Evolutionary conservation across 1,139 yeast genomes (phyloP), one percentile per base, ranked within the genome.

Genomic region (Geotrichum bryndzae): DNA sequence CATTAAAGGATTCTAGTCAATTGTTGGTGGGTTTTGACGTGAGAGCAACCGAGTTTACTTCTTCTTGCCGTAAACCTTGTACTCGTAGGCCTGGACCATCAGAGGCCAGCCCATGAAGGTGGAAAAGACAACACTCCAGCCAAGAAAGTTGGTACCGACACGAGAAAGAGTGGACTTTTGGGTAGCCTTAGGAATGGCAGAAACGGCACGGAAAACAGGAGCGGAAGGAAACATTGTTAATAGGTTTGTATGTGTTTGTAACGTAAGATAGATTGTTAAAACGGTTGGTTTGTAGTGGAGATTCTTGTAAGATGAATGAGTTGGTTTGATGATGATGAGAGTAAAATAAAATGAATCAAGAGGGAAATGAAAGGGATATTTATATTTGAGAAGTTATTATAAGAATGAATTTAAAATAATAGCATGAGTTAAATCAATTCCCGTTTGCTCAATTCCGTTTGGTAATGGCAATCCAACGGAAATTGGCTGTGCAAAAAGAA

Each of bases 51-150:
- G 15, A 10, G 15, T 10, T 35, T 35, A 6, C 13, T 11, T 11
- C 13, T 10, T 22, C 48, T 56, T 22, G 53, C 48, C 13, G 54
- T 35, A 18, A 33, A 31, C 58, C 54, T 56, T 56, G 58, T n/a
- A 15, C 51, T 53, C 38, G 27, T 51, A 51, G 15, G 27, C 22
- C 29, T 29, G 51, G 27, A 59, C 41, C n/a, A 45, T 35, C 27
- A 59, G 3, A 54, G 61, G 61, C 61, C 61, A 59, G 48, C 61
- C 61, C 56, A 59, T 22, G 58, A 54, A 59, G 35, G 51, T 22
- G n/a, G 54, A 53, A 13, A 59, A 15, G 18, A 35, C 4, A 31
- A 25, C 46, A 25, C 53, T 53, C 61, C 61, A 59, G 11, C 61
- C 61, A 27, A 46, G 56, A 25, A 59, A 23, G 58, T 59, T 59